Base-by-base conservation (phyloP, 345 rosid genomes). In the Citrus inodora region DNA sequence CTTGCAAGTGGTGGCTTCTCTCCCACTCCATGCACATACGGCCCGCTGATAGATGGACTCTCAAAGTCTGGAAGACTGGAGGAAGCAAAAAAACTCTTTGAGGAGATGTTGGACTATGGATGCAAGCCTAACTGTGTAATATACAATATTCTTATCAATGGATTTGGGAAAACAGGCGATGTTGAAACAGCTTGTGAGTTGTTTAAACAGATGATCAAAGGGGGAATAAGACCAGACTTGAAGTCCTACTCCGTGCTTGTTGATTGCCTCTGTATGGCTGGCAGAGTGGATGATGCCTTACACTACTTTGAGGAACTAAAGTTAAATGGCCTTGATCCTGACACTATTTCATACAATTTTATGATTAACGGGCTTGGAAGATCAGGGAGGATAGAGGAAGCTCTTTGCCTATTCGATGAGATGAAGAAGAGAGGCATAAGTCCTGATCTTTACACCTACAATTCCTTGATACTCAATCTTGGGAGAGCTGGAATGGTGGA, bases 181-280 rank as follows among this genome's bases (percentile, higher is more conserved):
- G 88, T 87, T 66, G 94, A 90, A 74, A 76, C 84, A 37, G 98
- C 97, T 59, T 87, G 87, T 67, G 86, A 76, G 76, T 85, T 92
- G 79, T 92, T 92, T 69, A 87, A 76, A 84, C 90, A 83, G 77
- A 95, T 95, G 99, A 82, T 84, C 27, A 85, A 83, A 82, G 92
- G 88, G 81, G 97, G 99, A 71, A 81, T 95, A 53, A 86, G 98
- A 83, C 96, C 96, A n/a, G 97, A 95, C 82, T 85, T 95, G 89
- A 91, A 87, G 87, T 87, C 97, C n/a, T 95, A 93, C 86, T 87
- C 94, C 48, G 83, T 89, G 82, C 89, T 95, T 61, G 91, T 95
- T 7, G 92, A 89, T 82, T 88, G 92, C 80, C 83, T 93, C 33
- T 93, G 91, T 84, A 83, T 82, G 84, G 88, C 48, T 0, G 93